Conservation (phyloP, 73 alveolate genomes). For the Tetrahymena malaccensis region DNA sequence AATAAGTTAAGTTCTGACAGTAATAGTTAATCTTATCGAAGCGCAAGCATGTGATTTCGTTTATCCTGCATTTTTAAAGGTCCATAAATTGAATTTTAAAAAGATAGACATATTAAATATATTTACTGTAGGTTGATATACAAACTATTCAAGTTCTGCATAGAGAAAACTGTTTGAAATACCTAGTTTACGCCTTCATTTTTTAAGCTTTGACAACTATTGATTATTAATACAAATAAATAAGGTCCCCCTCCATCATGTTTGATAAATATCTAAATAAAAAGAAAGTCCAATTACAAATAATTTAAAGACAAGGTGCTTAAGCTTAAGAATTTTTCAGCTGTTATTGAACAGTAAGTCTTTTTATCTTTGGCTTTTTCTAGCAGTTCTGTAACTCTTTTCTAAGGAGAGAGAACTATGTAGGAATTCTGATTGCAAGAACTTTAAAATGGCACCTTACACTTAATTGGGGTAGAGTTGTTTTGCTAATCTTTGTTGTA, state of each 20-base stretch:
- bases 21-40: background rate
- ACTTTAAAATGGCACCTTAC: background rate
- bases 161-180: background rate
- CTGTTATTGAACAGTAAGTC: background rate
- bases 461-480: background rate
- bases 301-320: background rate
- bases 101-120: background rate
- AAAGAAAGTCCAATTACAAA: background rate
- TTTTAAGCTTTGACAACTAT: background rate
- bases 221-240: background rate
- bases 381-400: background rate
- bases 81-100: background rate
- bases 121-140: background rate
- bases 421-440: background rate
- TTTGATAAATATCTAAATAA: background rate
- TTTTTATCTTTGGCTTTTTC: background rate
- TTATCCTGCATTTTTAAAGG: background rate
- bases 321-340: background rate
- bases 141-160: background rate
- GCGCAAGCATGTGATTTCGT: background rate
- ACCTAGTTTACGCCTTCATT: background rate
- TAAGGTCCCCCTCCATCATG: background rate
- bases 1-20: background rate
- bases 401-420: background rate
- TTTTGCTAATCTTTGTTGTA: background rate